Evolutionary conservation across 495 filamentous ascomycete species (phyloP).

Genomic region (Neurospora sp.): DNA sequence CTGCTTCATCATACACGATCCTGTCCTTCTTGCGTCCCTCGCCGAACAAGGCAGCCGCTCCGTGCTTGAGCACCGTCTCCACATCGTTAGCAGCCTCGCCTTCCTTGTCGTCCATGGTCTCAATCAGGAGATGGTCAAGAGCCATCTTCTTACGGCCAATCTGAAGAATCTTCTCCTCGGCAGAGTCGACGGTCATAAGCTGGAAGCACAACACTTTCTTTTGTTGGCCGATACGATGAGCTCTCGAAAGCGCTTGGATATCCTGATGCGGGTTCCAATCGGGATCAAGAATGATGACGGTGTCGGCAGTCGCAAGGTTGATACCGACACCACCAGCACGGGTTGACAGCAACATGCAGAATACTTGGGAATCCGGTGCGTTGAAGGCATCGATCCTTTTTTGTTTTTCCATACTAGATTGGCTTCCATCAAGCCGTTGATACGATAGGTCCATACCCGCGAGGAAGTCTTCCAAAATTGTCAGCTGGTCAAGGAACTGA

Average conservation of each 20-base stretch:
- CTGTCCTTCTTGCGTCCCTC: constrained; percentile 54
- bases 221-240: constrained; percentile 90
- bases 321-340: constrained; percentile 94
- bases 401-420: constrained; percentile 76
- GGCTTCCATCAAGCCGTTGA: constrained; percentile 75
- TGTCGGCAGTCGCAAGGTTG: constrained; percentile 94
- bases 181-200: constrained; percentile 75
- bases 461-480: constrained; percentile 87
- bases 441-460: constrained; percentile 56
- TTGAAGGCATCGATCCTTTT: constrained; percentile 91
- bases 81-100: constrained; percentile 66
- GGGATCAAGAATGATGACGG: constrained; percentile 95
- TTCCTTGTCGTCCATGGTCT: constrained; percentile 65
- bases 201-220: constrained; percentile 95
- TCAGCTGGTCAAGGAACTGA: constrained; percentile 83
- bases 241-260: constrained; percentile 87
- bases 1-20: constrained; percentile 67
- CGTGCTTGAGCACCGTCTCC: constrained; percentile 81
- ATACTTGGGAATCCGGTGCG: constrained; percentile 66
- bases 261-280: constrained; percentile 99
- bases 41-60: constrained; percentile 75
- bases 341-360: constrained; percentile 87
- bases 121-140: constrained; percentile 86
- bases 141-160: constrained; percentile 93
- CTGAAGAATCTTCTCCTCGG: constrained; percentile 93